These are phyloP conservation scores for Tulasnella sp. DNA, from an alignment of 768 basidiomycete species.

Conservation along the genomic window DNA sequence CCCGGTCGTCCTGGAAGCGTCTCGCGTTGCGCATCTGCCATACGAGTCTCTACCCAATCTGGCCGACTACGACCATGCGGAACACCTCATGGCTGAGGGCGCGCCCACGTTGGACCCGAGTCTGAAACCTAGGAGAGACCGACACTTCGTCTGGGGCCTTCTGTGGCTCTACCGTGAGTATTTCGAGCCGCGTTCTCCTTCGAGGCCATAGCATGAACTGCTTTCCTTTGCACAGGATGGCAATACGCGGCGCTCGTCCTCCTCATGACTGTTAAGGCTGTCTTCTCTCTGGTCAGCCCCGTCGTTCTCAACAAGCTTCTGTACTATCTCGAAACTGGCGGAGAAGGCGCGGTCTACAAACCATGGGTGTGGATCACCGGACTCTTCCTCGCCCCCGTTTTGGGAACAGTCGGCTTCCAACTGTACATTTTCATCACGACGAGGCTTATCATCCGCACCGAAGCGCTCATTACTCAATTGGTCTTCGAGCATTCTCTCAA, in stretches of 20 bases:
- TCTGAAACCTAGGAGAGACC: slow-evolving; percentile 35
- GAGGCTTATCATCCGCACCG: slow-evolving; percentile 47
- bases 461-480: slow-evolving; percentile 56
- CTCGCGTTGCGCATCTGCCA: slow-evolving; percentile 45
- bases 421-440: slow-evolving; percentile 53
- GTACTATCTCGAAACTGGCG: slow-evolving; percentile 56
- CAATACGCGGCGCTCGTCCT: slow-evolving; percentile 32
- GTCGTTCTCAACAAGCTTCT: slow-evolving; percentile 33
- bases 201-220: neutral
- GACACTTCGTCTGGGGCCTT: slow-evolving; percentile 38
- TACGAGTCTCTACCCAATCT: slow-evolving; percentile 45
- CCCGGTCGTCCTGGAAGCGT: slow-evolving; percentile 46
- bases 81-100: slow-evolving; percentile 38
- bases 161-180: slow-evolving; percentile 34
- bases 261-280: slow-evolving; percentile 18
- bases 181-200: neutral
- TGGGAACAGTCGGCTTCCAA: slow-evolving; percentile 46
- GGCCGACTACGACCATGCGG: slow-evolving; percentile 45
- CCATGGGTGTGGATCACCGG: slow-evolving; percentile 56
- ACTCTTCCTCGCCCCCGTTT: slow-evolving; percentile 37
- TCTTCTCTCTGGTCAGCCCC: slow-evolving; percentile 22
- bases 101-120: slow-evolving; percentile 38
- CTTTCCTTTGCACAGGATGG: slow-evolving; percentile 10
- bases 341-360: slow-evolving; percentile 47
- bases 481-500: slow-evolving; percentile 83